Base-by-base conservation (phyloP, 1,284 basidiomycete species). In the Grifola frondosa region DNA sequence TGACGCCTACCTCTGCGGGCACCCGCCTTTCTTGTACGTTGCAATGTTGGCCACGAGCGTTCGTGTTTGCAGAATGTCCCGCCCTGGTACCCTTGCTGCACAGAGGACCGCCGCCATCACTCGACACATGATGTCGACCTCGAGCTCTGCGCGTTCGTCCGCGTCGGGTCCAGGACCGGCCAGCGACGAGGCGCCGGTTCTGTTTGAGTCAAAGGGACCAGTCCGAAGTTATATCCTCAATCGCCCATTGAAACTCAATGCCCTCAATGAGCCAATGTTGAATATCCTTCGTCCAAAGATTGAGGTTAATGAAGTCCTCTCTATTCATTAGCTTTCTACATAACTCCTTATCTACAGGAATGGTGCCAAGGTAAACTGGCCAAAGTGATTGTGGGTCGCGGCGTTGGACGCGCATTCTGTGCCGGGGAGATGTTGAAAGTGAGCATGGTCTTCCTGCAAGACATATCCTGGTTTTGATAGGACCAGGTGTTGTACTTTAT, bases 381-480 rank as follows among this genome's bases (percentile, higher is more conserved):
- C 56, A 78, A 81, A 50, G 75, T 91, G 21, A 80, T 97, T 49
- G 78, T 95, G 40, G 89, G 88, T 19, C 79, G 78, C 30, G 90
- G 92, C 16, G 71, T 74, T 21, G 91, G 89, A 10, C 75, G 84
- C 46, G 91, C 88, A 10, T 97, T 98, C 61, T 99, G 95, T 63
- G 88, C 92, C 5, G 97, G 96, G 96, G 96, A 42, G 97, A 99
- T 65, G 90, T 99, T 42, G 81, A 81, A 50, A 71, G 91, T 91
- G 61, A 60, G 83, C n/a, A n/a, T 74, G 17, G 39, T n/a, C 50
- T 23, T 46, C 28, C 48, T 50, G 45, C 34, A 25, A 32, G 30
- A 29, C 26, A 16, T 24, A 13, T 8, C 20, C 23, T 26, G 32
- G 15, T 46, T 25, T 30, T 44, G 38, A 50, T 37, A 30, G 23